Evolutionary conservation across 2,329 filamentous ascomycete species (phyloP).

Genomic region (Pseudocercospora musae): DNA sequence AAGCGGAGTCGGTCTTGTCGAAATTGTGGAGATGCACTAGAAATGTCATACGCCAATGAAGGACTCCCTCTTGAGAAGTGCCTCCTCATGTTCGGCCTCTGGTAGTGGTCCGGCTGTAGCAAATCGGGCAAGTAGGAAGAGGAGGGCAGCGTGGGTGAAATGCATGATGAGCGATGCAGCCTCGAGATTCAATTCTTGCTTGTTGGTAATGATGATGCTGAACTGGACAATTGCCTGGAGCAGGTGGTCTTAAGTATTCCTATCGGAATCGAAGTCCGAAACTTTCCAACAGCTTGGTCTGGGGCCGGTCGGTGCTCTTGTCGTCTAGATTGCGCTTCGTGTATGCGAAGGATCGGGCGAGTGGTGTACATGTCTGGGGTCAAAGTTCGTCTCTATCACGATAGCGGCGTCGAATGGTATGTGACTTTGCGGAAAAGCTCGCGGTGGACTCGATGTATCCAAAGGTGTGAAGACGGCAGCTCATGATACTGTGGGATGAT

Average conservation of each 20-base stretch:
- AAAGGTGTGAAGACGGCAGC: too few species aligned
- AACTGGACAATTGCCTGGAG: too few species aligned
- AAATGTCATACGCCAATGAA: too few species aligned
- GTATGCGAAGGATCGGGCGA: background rate
- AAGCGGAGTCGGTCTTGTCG: too few species aligned
- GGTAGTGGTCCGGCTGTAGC: background rate
- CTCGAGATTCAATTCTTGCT: background rate
- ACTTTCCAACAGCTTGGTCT: background rate
- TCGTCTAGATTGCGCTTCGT: background rate
- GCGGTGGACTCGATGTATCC: too few species aligned
- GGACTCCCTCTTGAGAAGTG: too few species aligned
- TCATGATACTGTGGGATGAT: too few species aligned
- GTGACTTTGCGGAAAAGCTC: too few species aligned
- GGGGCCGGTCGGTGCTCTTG: background rate
- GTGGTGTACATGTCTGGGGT: background rate
- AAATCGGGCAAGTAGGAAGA: background rate
- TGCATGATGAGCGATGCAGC: background rate
- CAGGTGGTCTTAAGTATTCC: background rate
- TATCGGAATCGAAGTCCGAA: background rate
- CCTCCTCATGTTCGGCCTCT: background rate
- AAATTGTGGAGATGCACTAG: too few species aligned
- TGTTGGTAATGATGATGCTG: background rate
- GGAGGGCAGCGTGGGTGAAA: background rate
- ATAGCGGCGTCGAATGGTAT: too few species aligned
- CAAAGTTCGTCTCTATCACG: background rate